Evolutionary conservation across 306 rosid species (phyloP), one percentile per base, ranked within the genome.

Genomic region (Vigna mungo): DNA sequence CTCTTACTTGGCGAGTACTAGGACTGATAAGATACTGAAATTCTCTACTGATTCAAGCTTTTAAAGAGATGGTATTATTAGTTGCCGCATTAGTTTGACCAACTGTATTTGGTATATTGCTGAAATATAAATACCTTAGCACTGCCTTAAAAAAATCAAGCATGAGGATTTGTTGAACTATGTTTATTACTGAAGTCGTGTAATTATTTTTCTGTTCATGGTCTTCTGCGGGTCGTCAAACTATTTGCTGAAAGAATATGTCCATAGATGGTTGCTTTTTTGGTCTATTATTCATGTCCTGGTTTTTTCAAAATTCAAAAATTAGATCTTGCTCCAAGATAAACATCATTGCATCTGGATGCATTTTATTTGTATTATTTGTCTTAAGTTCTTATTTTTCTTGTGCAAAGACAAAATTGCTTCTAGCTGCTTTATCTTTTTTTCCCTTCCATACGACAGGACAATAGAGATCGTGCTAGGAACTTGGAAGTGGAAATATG

Each of bases 401-500:
- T 25, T 15, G 13, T 37, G 37, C 66, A 46, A 17, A 25, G 27
- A 25, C 58, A 54, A 36, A 9, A 21, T 77, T 60, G 34, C 74
- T 85, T 73, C 62, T 17, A n/a, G 74, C 17, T 58, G 68, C 80
- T 81, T 25, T 49, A 68, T 60, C 9, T n/a, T 37, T 54, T 30
- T 43, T 4, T 43, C 5, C 9, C 37, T 20, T 10, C 13, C 55
- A 76, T 27, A 80, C 80, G 83, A 81, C 86, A 95, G 97, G 82
- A 85, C 77, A 85, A 71, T 9, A 82, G 81, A 85, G 85, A 81
- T 64, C 65, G 46, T 18, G 74, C 70, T 56, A 83, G 85, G 90
- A 87, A 86, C 77, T 86, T 93, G 82, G 92, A 96, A 82, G 51
- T 84, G 87, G 94, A 96, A 82, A 82, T 88, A 72, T 96, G 98